Evolutionary conservation across 1,284 basidiomycete species (phyloP).

Genomic region (Pseudozyma thailandica): DNA sequence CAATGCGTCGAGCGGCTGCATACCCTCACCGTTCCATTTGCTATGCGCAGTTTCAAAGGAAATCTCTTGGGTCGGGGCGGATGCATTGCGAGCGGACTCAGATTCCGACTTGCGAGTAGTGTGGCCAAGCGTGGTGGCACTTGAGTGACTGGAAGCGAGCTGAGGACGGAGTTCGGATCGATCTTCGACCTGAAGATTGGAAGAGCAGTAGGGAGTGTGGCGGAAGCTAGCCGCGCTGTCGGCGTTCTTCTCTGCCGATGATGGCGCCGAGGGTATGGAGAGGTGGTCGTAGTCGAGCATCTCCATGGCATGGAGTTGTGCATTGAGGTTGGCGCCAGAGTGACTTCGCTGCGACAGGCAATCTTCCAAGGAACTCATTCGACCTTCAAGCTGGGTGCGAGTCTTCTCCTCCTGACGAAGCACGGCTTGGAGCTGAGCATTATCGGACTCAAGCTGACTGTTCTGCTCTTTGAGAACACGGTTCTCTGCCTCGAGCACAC

Average conservation of each 20-base stretch:
- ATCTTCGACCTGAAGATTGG: constrained; percentile 48
- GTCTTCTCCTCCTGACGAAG: constrained; percentile 30
- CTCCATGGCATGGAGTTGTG: constrained; percentile 32
- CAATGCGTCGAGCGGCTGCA: constrained; percentile 6
- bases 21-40: constrained; percentile 26
- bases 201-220: constrained; percentile 47
- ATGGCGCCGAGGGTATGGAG: constrained; percentile 44
- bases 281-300: constrained; percentile 39
- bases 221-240: constrained; percentile 2
- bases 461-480: constrained; percentile 51
- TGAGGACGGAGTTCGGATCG: constrained; percentile 38
- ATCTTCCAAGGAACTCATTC: constrained; percentile 43
- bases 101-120: constrained; percentile 5
- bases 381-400: constrained; percentile 31
- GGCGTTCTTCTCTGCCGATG: constrained; percentile 28
- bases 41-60: constrained; percentile 13
- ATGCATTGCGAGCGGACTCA: constrained; percentile 4
- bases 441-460: constrained; percentile 48
- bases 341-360: constrained; percentile 30
- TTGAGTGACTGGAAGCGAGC: constrained; percentile 9
- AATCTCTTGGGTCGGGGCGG: constrained; percentile 3
- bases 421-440: constrained; percentile 32
- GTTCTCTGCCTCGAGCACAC: constrained; percentile 53
- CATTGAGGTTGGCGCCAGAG: constrained; percentile 20
- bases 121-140: constrained; percentile 1